Evolutionary conservation across 2,329 filamentous ascomycete species (phyloP).

Genomic region (Talaromyces sp.): DNA sequence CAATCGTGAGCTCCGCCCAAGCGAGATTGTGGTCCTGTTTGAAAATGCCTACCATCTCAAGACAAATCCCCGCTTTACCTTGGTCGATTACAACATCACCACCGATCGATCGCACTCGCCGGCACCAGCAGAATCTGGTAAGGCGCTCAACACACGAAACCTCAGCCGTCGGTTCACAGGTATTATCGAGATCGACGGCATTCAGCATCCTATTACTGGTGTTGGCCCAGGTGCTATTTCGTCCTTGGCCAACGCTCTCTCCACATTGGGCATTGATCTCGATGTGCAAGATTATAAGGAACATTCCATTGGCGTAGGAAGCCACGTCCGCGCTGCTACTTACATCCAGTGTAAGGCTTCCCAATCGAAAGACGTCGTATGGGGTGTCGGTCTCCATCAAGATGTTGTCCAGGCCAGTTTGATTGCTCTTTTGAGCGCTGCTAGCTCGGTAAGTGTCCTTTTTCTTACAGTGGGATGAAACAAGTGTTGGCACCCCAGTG

Average conservation of each 20-base stretch:
- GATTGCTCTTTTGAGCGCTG: slow-evolving; percentile 78
- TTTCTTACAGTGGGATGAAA: neutral
- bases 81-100: slow-evolving; percentile 88
- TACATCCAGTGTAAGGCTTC: slow-evolving; percentile 83
- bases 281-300: slow-evolving; percentile 96
- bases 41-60: slow-evolving; percentile 81
- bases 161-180: slow-evolving; percentile 79
- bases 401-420: slow-evolving; percentile 89
- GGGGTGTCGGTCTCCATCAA: slow-evolving; percentile 88
- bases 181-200: slow-evolving; percentile 74
- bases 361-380: slow-evolving; percentile 64
- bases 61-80: slow-evolving; percentile 75
- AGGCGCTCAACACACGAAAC: slow-evolving; percentile 72
- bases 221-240: slow-evolving; percentile 89
- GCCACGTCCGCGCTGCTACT: slow-evolving; percentile 85
- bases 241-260: slow-evolving; percentile 76
- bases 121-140: slow-evolving; percentile 62
- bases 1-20: slow-evolving; percentile 76
- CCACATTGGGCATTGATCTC: slow-evolving; percentile 73
- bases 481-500: no score
- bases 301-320: slow-evolving; percentile 79
- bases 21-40: slow-evolving; percentile 84
- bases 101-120: slow-evolving; percentile 77
- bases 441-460: slow-evolving; percentile 70
- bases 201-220: slow-evolving; percentile 73